Percentiles rank a stretch among this genome's conserved stretches.
phyloP scores from a whole-genome alignment of 2,329 filamentous ascomycete genomes.

The Emergomyces orientalis region DNA sequence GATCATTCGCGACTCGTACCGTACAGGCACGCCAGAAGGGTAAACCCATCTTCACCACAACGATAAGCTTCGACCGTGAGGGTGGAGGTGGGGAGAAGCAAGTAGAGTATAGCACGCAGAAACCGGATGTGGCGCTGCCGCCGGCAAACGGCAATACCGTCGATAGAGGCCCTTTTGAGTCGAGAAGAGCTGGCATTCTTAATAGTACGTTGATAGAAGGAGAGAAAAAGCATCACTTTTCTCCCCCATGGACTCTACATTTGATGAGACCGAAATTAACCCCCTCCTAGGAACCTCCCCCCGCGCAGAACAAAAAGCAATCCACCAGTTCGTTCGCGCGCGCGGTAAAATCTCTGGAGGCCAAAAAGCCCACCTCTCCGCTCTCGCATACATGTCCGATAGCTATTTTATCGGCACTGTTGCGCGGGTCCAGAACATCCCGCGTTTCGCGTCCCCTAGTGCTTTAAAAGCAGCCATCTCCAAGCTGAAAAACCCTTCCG shows the following conservation, averaged over 20 bases:
- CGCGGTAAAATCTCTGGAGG: slow-evolving; percentile 67
- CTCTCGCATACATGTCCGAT: slow-evolving; percentile 88
- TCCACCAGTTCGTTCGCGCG: slow-evolving; percentile 45
- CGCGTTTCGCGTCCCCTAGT: slow-evolving; percentile 54
- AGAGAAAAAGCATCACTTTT: background rate
- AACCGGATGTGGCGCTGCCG: slow-evolving; percentile 47
- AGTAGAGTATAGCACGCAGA: slow-evolving; percentile 56
- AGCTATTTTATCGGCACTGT: slow-evolving; percentile 90
- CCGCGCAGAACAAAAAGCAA: slow-evolving; percentile 56
- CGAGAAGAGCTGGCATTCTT: slow-evolving; percentile 46
- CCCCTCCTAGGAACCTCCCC: slow-evolving; percentile 27
- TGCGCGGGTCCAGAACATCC: slow-evolving; percentile 67
- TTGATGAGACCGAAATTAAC: background rate
- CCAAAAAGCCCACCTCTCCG: slow-evolving; percentile 70
- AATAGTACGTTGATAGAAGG: slow-evolving; percentile 37
- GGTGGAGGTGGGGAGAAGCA: slow-evolving; percentile 41
- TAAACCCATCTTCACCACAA: slow-evolving; percentile 88
- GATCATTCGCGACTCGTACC: slow-evolving; percentile 81
- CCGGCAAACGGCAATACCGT: slow-evolving; percentile 26
- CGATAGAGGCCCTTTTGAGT: slow-evolving; percentile 47
- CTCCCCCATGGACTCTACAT: background rate
- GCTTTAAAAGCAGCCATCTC: slow-evolving; percentile 34
- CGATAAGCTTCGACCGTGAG: slow-evolving; percentile 73
- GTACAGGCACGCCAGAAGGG: slow-evolving; percentile 91
- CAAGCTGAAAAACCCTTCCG: slow-evolving; percentile 35